A percentile compares a stretch with the other conserved stretches of the same genome.
phyloP scores from a whole-genome alignment of 805 yeast species.

The Schizosaccharomyces octosporus region DNA sequence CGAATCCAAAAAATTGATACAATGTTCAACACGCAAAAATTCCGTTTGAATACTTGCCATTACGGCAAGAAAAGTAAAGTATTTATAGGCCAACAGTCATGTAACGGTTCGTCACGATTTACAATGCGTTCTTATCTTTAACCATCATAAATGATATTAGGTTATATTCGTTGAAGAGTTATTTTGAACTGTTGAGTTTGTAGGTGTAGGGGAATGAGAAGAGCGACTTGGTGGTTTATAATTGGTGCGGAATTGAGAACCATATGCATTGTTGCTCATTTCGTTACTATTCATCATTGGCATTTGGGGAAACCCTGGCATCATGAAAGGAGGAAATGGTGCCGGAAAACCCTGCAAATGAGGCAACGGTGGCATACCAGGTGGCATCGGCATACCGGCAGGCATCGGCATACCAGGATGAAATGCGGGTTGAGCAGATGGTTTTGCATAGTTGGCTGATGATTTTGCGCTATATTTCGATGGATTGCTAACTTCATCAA shows the following conservation, averaged over 20 bases:
- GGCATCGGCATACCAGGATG: not conserved
- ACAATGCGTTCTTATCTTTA: too few species aligned
- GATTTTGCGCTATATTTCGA: not conserved
- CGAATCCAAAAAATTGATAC: too few species aligned
- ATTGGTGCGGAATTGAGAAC: not conserved
- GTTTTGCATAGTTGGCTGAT: not conserved
- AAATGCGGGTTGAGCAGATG: not conserved
- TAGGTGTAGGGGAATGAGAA: not conserved
- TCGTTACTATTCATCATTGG: not conserved
- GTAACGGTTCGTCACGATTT: too few species aligned
- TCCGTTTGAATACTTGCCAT: too few species aligned
- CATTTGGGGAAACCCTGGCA: not conserved
- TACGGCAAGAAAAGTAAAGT: too few species aligned
- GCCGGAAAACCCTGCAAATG: not conserved
- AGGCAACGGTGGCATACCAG: not conserved
- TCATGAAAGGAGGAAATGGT: conserved; percentile 1
- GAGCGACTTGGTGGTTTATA: not conserved
- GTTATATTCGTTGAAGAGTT: too few species aligned
- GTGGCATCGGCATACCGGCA: not conserved
- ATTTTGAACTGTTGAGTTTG: too few species aligned
- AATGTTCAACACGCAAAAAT: too few species aligned
- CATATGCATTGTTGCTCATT: not conserved
- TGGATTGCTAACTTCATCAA: not conserved
- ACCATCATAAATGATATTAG: too few species aligned
- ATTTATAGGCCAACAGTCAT: too few species aligned